Conservation (phyloP, 1,284 basidiomycete genomes). For the Coniferiporia weirii region DNA sequence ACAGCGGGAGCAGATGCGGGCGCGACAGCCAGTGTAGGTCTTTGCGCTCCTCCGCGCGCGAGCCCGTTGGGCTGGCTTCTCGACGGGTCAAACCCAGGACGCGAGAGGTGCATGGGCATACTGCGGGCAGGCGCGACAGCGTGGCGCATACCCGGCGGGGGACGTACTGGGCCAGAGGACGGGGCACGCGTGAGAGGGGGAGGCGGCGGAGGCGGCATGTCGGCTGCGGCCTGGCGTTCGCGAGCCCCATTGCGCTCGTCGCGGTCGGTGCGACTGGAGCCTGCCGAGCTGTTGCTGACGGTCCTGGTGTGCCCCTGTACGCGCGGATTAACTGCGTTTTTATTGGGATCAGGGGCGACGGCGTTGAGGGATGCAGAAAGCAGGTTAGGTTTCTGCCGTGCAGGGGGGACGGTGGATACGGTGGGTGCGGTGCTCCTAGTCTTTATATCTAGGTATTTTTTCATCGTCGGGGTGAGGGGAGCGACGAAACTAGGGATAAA, state of each 20-base stretch:
- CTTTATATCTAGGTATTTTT: constrained; percentile 71
- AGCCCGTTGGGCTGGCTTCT: neutral
- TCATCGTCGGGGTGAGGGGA: constrained; percentile 70
- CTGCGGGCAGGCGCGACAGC: constrained; percentile 1
- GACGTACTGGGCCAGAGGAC: constrained; percentile 11
- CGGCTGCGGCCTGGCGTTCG: neutral
- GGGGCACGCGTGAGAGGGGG: constrained; percentile 5
- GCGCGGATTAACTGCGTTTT: neutral
- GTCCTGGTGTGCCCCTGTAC: neutral
- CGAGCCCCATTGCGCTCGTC: constrained; percentile 13
- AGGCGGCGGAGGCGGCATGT: constrained; percentile 6
- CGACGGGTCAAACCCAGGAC: neutral
- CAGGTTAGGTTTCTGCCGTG: constrained; percentile 5
- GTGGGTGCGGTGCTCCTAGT: constrained; percentile 2
- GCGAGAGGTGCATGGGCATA: constrained; percentile 2
- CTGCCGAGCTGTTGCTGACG: neutral
- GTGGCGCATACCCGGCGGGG: constrained; percentile 12
- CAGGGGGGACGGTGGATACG: constrained; percentile 9
- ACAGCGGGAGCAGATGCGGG: neutral
- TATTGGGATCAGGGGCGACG: constrained; percentile 20
- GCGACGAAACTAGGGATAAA: constrained; percentile 52
- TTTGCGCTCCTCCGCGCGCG: neutral
- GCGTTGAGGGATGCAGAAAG: constrained; percentile 21
- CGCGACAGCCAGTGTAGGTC: neutral
- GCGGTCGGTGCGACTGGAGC: neutral